phyloP scores from a whole-genome alignment of 495 filamentous ascomycete genomes.

The Podospora anserina region DNA sequence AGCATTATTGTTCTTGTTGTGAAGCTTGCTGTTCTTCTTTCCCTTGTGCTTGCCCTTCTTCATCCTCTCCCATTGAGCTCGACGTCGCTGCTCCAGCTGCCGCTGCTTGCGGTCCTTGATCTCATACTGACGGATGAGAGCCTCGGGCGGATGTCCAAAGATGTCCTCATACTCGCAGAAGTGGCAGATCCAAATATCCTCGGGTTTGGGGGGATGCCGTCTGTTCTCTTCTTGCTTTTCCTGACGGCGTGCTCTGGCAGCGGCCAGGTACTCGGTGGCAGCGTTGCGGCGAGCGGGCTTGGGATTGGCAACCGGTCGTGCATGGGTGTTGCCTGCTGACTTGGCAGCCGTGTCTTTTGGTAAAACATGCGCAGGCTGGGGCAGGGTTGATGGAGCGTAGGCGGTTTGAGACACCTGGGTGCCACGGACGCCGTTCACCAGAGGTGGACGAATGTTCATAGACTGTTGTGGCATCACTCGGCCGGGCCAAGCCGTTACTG shows the following conservation, averaged over 20 bases:
- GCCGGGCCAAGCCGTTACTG: constrained; percentile 50
- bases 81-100: constrained; percentile 75
- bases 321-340: constrained; percentile 11
- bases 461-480: constrained; percentile 17
- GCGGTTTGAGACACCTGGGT: constrained; percentile 15
- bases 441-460: constrained; percentile 11
- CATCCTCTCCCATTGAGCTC: constrained; percentile 83
- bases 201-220: constrained; percentile 66
- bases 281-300: constrained; percentile 25
- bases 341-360: constrained; percentile 18
- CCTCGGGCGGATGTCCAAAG: constrained; percentile 76
- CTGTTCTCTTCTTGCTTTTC: constrained; percentile 58
- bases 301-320: constrained; percentile 5
- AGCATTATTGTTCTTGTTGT: constrained; percentile 54
- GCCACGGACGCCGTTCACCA: constrained; percentile 20
- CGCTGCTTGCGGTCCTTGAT: constrained; percentile 86
- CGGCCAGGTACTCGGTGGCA: constrained; percentile 23
- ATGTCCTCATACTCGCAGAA: constrained; percentile 88
- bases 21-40: constrained; percentile 61
- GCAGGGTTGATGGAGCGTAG: constrained; percentile 1
- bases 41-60: constrained; percentile 87
- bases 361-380: constrained; percentile 8
- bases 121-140: constrained; percentile 87
- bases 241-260: constrained; percentile 40
- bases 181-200: constrained; percentile 92